phyloP scores from a whole-genome alignment of 1,139 yeast species.

The Suhomyces bribrorum region DNA sequence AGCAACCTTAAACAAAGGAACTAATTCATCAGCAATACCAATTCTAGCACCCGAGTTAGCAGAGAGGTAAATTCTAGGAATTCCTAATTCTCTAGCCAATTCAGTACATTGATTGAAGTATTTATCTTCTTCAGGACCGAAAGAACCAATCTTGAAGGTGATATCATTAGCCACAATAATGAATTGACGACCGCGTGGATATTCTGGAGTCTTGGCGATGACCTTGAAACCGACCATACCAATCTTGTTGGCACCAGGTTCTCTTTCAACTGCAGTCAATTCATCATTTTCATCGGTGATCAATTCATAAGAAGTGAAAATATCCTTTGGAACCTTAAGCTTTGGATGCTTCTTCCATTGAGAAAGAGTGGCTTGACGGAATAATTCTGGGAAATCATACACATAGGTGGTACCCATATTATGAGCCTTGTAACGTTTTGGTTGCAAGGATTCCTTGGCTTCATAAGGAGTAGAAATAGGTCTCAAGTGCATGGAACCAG shows the following conservation, averaged over 20 bases:
- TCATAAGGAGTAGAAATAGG: conserved; percentile 95
- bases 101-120: conserved; percentile 93
- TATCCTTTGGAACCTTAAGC: conserved; percentile 70
- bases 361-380: conserved; percentile 86
- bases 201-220: conserved; percentile 92
- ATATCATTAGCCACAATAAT: conserved; percentile 94
- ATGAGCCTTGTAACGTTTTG: conserved; percentile 97
- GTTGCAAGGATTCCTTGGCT: conserved; percentile 96
- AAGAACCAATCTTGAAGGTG: conserved; percentile 96
- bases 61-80: conserved; percentile 92
- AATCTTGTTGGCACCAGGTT: conserved; percentile 90
- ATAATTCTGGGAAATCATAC: conserved; percentile 97
- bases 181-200: conserved; percentile 93
- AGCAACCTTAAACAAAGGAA: conserved; percentile 86
- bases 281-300: conserved; percentile 78
- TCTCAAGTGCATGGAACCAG: conserved; percentile 97
- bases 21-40: conserved; percentile 94
- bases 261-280: conserved; percentile 87
- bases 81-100: conserved; percentile 83
- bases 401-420: conserved; percentile 97
- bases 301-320: conserved; percentile 77
- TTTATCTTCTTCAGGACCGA: conserved; percentile 95
- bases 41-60: conserved; percentile 99
- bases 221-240: conserved; percentile 98
- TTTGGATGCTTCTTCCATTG: conserved; percentile 76